Conservation (phyloP, 257 asterid species). For the Solanum microdontum region DNA sequence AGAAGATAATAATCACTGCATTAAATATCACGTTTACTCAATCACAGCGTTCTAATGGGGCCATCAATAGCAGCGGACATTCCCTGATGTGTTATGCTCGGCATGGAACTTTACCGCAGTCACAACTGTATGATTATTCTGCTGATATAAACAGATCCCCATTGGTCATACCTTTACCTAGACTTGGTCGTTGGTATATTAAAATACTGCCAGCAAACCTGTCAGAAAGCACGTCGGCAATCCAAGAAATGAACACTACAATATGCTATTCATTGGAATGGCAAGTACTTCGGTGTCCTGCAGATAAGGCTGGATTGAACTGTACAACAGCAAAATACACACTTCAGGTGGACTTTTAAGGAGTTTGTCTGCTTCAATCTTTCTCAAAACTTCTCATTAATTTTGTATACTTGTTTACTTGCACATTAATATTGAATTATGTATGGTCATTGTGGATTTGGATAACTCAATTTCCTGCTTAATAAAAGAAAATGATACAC, state of each 20-base stretch:
- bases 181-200: constrained; percentile 79
- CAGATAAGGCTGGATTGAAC: constrained; percentile 66
- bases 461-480: neutral
- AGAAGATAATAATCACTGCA: constrained; percentile 42
- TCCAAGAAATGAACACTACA: constrained; percentile 13
- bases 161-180: constrained; percentile 55
- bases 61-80: constrained; percentile 7
- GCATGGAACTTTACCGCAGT: constrained; percentile 44
- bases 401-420: neutral
- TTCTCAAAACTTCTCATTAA: neutral
- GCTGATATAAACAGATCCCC: constrained; percentile 52
- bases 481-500: neutral
- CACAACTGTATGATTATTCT: constrained; percentile 53
- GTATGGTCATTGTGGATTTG: neutral
- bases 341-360: constrained; percentile 58
- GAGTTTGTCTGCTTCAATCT: neutral
- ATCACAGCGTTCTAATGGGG: constrained; percentile 26
- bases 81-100: constrained; percentile 59
- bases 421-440: neutral
- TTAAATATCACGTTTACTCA: constrained; percentile 35
- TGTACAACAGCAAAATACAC: constrained; percentile 60
- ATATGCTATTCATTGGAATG: constrained; percentile 58
- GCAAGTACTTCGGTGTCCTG: constrained; percentile 70
- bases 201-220: constrained; percentile 36
- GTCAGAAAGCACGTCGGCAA: constrained; percentile 18